Percentiles rank a stretch among this genome's conserved stretches.
Conservation (phyloP, 257 asterid species). For the Ilex aquifolium region DNA sequence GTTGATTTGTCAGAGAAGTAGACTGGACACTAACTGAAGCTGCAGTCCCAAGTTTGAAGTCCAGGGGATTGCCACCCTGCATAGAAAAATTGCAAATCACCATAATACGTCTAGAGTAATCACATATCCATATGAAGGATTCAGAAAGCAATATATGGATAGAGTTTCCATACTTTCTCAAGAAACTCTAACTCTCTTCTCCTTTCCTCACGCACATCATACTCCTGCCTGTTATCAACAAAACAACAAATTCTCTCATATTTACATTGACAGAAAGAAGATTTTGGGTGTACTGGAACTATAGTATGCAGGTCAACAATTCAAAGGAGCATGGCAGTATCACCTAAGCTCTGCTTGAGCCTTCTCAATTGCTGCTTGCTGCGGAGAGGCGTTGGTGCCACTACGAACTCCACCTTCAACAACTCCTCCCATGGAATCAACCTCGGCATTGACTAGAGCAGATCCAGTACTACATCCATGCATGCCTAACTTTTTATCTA, state of each 20-base stretch:
- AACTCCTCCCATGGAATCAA: slow-evolving; percentile 91
- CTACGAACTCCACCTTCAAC: slow-evolving; percentile 73
- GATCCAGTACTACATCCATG: slow-evolving; percentile 68
- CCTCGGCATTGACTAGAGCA: slow-evolving; percentile 82
- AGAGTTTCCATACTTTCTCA: slow-evolving; percentile 57
- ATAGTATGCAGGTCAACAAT: slow-evolving; percentile 12
- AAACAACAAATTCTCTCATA: background rate
- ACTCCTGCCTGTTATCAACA: slow-evolving; percentile 65
- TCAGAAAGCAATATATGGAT: slow-evolving; percentile 16
- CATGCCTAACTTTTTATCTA: slow-evolving; percentile 47
- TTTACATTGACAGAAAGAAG: slow-evolving; percentile 8
- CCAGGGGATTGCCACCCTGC: slow-evolving; percentile 90
- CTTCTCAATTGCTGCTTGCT: slow-evolving; percentile 54
- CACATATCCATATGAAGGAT: slow-evolving; percentile 16
- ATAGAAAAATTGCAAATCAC: slow-evolving; percentile 17
- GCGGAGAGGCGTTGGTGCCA: slow-evolving; percentile 59
- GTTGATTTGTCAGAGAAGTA: slow-evolving; percentile 65
- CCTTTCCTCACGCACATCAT: slow-evolving; percentile 66
- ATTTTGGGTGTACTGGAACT: slow-evolving; percentile 10
- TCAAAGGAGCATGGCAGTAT: slow-evolving; percentile 20
- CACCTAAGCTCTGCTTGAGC: slow-evolving; percentile 88
- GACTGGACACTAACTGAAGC: slow-evolving; percentile 73
- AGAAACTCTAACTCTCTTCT: slow-evolving; percentile 83
- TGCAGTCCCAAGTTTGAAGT: slow-evolving; percentile 50
- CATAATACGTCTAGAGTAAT: background rate